Evolutionary conservation across 352 stramenopile genomes (phyloP).

Genomic region (Phytophthora sp.): DNA sequence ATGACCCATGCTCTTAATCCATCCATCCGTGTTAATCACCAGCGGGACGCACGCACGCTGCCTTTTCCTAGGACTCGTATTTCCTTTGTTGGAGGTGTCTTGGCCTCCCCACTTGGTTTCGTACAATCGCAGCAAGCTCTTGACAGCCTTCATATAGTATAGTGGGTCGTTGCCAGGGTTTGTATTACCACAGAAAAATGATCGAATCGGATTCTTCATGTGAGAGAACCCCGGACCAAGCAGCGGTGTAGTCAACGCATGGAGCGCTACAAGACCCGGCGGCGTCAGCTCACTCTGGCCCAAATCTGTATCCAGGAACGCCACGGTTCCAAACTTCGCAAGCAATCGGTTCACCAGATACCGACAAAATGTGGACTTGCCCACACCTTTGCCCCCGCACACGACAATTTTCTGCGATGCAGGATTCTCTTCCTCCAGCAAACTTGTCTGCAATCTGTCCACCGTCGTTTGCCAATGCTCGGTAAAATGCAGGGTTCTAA

Average conservation of each 20-base stretch:
- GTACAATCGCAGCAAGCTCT: slow-evolving; percentile 72
- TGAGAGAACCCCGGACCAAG: slow-evolving; percentile 93
- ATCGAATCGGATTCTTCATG: slow-evolving; percentile 79
- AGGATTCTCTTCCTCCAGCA: slow-evolving; percentile 22
- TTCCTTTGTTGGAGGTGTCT: neutral
- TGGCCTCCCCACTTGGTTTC: slow-evolving; percentile 54
- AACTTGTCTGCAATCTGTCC: slow-evolving; percentile 46
- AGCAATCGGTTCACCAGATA: slow-evolving; percentile 95
- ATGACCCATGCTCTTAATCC: slow-evolving; percentile 97
- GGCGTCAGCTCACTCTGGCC: slow-evolving; percentile 95
- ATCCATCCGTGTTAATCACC: slow-evolving; percentile 97
- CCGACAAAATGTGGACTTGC: slow-evolving; percentile 96
- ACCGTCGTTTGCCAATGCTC: slow-evolving; percentile 56
- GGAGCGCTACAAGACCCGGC: slow-evolving; percentile 93
- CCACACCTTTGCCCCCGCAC: slow-evolving; percentile 95
- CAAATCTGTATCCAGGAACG: slow-evolving; percentile 95
- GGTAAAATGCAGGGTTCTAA: slow-evolving; percentile 70
- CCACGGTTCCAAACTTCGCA: slow-evolving; percentile 68
- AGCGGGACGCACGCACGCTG: slow-evolving; percentile 68
- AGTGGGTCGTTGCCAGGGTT: slow-evolving; percentile 80
- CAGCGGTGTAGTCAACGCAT: slow-evolving; percentile 87
- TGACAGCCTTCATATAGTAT: slow-evolving; percentile 78
- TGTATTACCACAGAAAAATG: slow-evolving; percentile 78
- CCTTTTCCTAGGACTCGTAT: slow-evolving; percentile 6
- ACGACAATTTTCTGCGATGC: slow-evolving; percentile 81